Percentiles rank a stretch among this genome's conserved stretches.
phyloP scores from a whole-genome alignment of 805 yeast species.

The Metschnikowia similis region DNA sequence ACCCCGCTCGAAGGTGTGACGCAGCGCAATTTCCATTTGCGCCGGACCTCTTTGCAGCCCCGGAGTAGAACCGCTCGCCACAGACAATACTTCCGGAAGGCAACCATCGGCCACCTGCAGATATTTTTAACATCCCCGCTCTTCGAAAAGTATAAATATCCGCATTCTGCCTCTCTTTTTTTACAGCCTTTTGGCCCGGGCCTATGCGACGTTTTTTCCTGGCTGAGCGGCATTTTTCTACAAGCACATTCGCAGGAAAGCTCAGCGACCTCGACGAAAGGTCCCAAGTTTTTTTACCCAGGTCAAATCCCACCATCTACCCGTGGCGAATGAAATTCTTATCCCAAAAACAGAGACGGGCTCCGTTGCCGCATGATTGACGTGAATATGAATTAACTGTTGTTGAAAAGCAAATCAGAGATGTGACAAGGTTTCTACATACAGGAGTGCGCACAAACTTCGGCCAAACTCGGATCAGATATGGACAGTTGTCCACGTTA shows the following conservation, averaged over 20 bases:
- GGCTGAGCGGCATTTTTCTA: background rate
- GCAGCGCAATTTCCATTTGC: background rate
- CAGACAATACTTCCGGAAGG: background rate
- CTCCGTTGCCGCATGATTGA: too few species aligned
- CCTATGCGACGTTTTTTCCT: background rate
- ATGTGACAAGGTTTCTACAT: background rate
- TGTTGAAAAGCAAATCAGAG: background rate
- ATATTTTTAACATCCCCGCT: background rate
- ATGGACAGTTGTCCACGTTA: background rate
- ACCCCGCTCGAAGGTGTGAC: background rate
- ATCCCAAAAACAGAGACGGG: too few species aligned
- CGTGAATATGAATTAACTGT: background rate
- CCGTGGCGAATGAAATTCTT: too few species aligned
- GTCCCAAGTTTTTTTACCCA: background rate
- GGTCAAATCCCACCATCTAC: too few species aligned
- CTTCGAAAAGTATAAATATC: background rate
- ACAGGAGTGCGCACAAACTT: background rate
- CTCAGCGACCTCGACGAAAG: background rate
- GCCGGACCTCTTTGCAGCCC: background rate
- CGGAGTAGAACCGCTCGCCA: background rate
- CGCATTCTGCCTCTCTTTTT: background rate
- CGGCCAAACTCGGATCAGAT: slow-evolving; percentile 3
- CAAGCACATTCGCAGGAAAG: background rate
- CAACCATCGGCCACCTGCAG: too few species aligned
- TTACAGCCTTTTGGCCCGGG: background rate